Conservation (phyloP, 2,329 filamentous ascomycete species). For the Cladosporium sp. region DNA sequence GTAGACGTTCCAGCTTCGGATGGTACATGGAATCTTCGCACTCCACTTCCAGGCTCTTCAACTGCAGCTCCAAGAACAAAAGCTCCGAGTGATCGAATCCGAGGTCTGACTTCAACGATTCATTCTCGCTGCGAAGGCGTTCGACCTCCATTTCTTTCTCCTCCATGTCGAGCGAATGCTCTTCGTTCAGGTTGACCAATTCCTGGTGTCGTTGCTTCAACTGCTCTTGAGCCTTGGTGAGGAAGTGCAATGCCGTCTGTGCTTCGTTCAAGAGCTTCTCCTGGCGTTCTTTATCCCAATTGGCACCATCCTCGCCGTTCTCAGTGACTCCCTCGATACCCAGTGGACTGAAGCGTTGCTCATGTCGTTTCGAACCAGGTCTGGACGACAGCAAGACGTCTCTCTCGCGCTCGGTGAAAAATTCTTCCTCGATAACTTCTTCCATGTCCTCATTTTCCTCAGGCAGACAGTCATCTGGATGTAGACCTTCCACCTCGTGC, state of each 20-base stretch:
- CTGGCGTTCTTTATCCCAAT: constrained; percentile 10
- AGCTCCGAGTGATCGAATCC: constrained; percentile 44
- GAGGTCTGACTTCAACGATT: constrained; percentile 40
- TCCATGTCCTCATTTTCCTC: constrained; percentile 32
- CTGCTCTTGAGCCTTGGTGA: constrained; percentile 36
- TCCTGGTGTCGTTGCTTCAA: constrained; percentile 39
- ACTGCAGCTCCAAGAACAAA: constrained; percentile 43
- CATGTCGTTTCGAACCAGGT: constrained; percentile 7
- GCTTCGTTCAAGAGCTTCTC: constrained; percentile 26
- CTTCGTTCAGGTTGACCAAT: constrained; percentile 37
- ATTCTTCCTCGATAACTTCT: constrained; percentile 26
- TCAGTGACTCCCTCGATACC: neutral
- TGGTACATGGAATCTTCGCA: constrained; percentile 28
- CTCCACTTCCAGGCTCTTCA: constrained; percentile 42
- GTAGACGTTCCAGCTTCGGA: constrained; percentile 24
- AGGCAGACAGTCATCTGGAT: constrained; percentile 31
- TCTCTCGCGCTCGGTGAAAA: constrained; percentile 38
- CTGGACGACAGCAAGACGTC: constrained; percentile 16
- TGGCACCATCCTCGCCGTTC: neutral
- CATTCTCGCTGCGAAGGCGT: constrained; percentile 41
- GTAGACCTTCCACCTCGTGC: constrained; percentile 33
- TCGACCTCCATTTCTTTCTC: constrained; percentile 37
- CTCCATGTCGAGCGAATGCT: constrained; percentile 34
- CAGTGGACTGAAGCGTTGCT: neutral
- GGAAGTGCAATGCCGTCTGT: constrained; percentile 34